Percentiles rank a stretch among this genome's conserved stretches.
Evolutionary conservation across 768 basidiomycete species (phyloP).

Genomic region (Lactarius sanguifluus): DNA sequence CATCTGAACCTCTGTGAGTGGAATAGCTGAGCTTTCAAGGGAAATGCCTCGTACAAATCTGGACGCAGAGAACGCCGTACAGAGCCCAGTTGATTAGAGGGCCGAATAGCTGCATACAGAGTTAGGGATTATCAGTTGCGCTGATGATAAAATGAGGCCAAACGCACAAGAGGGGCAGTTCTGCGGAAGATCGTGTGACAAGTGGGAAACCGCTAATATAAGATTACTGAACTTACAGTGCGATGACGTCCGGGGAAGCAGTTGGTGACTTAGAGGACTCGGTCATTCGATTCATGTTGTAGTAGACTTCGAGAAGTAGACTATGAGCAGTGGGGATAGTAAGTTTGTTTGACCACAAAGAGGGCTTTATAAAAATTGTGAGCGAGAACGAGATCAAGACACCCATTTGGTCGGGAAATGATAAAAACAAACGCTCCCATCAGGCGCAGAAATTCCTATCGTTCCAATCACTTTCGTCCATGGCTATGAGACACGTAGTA

Average conservation of each 20-base stretch:
- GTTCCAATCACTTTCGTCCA: too few relatives aligned
- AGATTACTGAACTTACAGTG: not conserved
- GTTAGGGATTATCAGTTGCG: not conserved
- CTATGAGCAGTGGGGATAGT: not conserved
- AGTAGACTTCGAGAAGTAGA: not conserved
- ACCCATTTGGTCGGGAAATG: not conserved
- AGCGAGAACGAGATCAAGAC: not conserved
- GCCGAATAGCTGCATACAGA: not conserved
- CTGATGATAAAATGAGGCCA: not conserved
- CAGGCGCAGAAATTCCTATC: too few relatives aligned
- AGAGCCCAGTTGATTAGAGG: constrained; percentile 2
- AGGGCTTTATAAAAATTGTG: not conserved
- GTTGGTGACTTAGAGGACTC: not conserved
- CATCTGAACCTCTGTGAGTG: not conserved
- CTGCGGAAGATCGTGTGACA: not conserved
- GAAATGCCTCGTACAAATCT: not conserved
- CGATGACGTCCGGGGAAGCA: not conserved
- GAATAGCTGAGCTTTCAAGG: not conserved
- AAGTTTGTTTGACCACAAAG: not conserved
- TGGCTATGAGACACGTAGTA: too few relatives aligned
- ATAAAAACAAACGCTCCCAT: not conserved
- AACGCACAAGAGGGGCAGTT: not conserved
- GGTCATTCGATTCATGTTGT: not conserved
- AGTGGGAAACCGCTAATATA: not conserved
- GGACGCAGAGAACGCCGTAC: constrained; percentile 5